Conservation (phyloP, 768 basidiomycete genomes). For the Russula lepida region DNA sequence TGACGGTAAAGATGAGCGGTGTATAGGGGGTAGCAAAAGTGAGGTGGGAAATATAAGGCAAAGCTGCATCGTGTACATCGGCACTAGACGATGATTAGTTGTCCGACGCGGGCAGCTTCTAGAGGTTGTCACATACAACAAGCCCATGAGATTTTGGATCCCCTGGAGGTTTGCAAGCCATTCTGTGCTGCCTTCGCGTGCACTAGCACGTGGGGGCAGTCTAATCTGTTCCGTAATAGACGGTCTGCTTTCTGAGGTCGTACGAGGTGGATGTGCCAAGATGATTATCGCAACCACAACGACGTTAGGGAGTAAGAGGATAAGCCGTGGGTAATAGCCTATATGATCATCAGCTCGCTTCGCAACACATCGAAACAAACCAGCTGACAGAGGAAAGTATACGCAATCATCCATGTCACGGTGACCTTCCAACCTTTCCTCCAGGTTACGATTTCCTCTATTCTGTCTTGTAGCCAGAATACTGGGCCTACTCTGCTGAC, state of each 20-base stretch:
- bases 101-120: background rate
- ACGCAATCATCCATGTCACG: constrained; percentile 62
- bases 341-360: background rate
- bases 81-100: constrained; percentile 36
- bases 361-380: background rate
- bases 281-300: constrained; percentile 58
- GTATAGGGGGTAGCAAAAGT: constrained; percentile 47
- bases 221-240: constrained; percentile 19
- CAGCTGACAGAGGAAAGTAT: constrained; percentile 70
- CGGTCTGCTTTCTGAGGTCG: background rate
- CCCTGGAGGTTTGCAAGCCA: constrained; percentile 86
- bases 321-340: constrained; percentile 73
- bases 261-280: constrained; percentile 45
- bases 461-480: constrained; percentile 84
- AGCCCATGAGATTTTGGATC: constrained; percentile 88
- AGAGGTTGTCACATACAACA: constrained; percentile 44
- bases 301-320: constrained; percentile 62
- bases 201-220: constrained; percentile 31
- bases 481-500: constrained; percentile 66
- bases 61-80: constrained; percentile 47
- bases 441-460: constrained; percentile 84
- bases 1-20: constrained; percentile 41
- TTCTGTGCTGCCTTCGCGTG: constrained; percentile 58
- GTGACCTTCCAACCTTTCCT: constrained; percentile 67
- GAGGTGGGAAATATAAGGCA: constrained; percentile 45